Evolutionary conservation across 495 filamentous ascomycete species (phyloP).

Genomic region (Penicillium salamii): DNA sequence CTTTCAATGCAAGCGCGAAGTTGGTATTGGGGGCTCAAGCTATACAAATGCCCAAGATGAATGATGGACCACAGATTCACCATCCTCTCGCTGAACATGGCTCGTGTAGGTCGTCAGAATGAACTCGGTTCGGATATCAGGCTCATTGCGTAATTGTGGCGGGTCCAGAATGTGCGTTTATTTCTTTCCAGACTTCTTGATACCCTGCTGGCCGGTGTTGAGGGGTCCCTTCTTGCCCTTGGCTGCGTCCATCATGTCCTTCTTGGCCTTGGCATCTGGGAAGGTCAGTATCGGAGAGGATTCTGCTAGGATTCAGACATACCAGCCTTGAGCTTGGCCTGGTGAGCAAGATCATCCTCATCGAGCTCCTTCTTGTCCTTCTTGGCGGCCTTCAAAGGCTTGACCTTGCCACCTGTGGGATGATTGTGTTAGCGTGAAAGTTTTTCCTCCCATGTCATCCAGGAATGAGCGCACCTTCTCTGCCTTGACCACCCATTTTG

Average conservation of each 20-base stretch:
- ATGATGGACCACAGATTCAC: slow-evolving; percentile 2
- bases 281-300: neutral
- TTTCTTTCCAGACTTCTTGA: slow-evolving; percentile 93
- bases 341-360: slow-evolving; percentile 72
- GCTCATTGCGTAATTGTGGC: slow-evolving; percentile 1
- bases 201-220: slow-evolving; percentile 76
- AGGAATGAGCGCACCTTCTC: slow-evolving; percentile 52
- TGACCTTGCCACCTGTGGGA: slow-evolving; percentile 71
- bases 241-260: slow-evolving; percentile 65
- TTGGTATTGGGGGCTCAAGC: slow-evolving; percentile 7
- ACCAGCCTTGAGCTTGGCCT: slow-evolving; percentile 73
- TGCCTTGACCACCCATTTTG: slow-evolving; percentile 65
- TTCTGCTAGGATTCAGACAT: slow-evolving; percentile 20
- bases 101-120: slow-evolving; percentile 36
- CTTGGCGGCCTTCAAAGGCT: slow-evolving; percentile 79
- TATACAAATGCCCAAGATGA: slow-evolving; percentile 6
- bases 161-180: too few species aligned
- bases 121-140: slow-evolving; percentile 4
- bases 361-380: slow-evolving; percentile 73
- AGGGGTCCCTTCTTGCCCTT: slow-evolving; percentile 57
- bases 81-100: slow-evolving; percentile 22
- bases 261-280: slow-evolving; percentile 73
- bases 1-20: slow-evolving; percentile 7
- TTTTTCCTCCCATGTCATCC: neutral
- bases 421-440: slow-evolving; percentile 4